Conservation (phyloP, 108 stramenopile genomes). For the Skeletonema menzelii region DNA sequence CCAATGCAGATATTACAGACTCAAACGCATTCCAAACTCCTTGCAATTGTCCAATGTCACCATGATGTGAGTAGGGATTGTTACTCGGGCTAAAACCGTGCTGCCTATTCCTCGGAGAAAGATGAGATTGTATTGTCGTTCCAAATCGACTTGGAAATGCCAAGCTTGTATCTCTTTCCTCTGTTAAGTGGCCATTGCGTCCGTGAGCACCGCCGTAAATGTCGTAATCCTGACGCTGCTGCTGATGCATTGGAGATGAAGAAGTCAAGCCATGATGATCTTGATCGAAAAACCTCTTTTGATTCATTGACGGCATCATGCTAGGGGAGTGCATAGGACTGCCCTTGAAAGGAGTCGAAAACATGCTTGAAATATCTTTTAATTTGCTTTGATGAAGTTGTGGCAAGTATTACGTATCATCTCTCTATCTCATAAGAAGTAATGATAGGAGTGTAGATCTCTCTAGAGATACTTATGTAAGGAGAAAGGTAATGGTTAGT, state of each 20-base stretch:
- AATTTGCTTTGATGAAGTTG: no score
- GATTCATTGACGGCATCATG: neutral
- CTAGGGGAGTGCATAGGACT: neutral
- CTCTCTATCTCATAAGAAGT: no score
- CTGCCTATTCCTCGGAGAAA: neutral
- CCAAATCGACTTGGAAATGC: neutral
- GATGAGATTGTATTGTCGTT: neutral
- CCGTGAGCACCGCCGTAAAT: neutral
- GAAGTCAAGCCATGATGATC: neutral
- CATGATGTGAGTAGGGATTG: neutral
- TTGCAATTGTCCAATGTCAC: neutral
- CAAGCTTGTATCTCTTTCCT: neutral
- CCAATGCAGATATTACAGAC: neutral
- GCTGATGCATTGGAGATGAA: neutral
- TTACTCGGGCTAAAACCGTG: neutral
- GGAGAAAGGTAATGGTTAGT: neutral
- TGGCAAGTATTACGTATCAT: neutral
- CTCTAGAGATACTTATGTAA: no score
- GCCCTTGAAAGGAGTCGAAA: neutral
- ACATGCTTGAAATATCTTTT: neutral
- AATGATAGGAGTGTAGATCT: no score
- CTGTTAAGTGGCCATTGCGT: neutral
- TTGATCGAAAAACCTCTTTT: neutral
- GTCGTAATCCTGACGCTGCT: neutral
- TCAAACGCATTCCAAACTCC: conserved; percentile 1